A percentile compares a stretch with the other conserved stretches of the same genome.
Evolutionary conservation across 768 basidiomycete genomes (phyloP).

Genomic region (Tylopilus sp.): DNA sequence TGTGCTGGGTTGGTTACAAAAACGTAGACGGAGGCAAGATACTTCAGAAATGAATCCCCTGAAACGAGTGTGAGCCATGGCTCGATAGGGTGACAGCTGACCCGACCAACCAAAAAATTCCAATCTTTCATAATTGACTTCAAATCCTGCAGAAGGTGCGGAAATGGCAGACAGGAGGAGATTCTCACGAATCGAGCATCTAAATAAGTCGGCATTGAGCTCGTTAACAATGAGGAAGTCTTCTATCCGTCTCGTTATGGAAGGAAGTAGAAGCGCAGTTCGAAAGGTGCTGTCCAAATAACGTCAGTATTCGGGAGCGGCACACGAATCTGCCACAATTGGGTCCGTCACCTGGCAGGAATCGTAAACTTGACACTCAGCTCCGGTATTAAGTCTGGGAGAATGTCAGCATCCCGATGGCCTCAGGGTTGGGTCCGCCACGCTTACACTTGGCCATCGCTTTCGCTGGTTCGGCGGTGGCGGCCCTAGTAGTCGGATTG

Average conservation of each 20-base stretch:
- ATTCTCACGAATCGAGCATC: constrained; percentile 56
- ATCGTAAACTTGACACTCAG: constrained; percentile 68
- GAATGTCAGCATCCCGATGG: constrained; percentile 26
- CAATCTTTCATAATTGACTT: constrained; percentile 78
- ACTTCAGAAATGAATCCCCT: constrained; percentile 85
- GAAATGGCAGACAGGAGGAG: constrained; percentile 65
- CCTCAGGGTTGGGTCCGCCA: constrained; percentile 12
- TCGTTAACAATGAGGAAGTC: constrained; percentile 75
- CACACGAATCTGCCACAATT: constrained; percentile 11
- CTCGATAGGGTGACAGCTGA: constrained; percentile 21
- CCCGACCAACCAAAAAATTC: constrained; percentile 76
- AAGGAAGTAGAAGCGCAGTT: constrained; percentile 69
- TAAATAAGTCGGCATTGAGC: constrained; percentile 66
- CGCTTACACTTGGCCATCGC: constrained; percentile 58
- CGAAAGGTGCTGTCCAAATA: constrained; percentile 54
- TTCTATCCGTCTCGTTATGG: constrained; percentile 68
- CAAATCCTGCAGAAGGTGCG: constrained; percentile 64
- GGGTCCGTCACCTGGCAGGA: constrained; percentile 58
- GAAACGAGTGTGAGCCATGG: constrained; percentile 8
- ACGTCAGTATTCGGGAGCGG: constrained; percentile 23
- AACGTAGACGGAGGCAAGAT: constrained; percentile 67
- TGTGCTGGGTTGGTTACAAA: constrained; percentile 65
- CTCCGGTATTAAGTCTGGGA: constrained; percentile 79
- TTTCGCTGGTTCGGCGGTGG: constrained; percentile 35
- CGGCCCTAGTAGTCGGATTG: constrained; percentile 47